Evolutionary conservation across 495 filamentous ascomycete genomes (phyloP).

Genomic region (Talaromyces ruber): DNA sequence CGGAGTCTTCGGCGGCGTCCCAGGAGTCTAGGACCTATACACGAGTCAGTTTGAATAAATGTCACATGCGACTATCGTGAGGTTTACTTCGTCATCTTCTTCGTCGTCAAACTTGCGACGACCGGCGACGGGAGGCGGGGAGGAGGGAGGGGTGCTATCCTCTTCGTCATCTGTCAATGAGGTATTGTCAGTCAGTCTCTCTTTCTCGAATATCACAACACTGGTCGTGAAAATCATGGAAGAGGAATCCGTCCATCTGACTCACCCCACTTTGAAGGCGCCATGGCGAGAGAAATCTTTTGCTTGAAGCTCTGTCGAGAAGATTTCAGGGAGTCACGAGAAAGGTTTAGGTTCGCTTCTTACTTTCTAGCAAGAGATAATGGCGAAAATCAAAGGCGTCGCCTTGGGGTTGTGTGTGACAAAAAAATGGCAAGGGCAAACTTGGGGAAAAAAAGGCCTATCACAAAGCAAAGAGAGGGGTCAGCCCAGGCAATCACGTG

Average conservation of each 20-base stretch:
- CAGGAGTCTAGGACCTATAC: slow-evolving; percentile 85
- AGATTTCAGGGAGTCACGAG: not conserved
- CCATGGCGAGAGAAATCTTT: slow-evolving; percentile 23
- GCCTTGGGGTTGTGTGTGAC: not conserved
- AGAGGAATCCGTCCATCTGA: slow-evolving; percentile 7
- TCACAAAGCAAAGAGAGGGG: slow-evolving; percentile 3
- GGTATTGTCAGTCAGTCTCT: not conserved
- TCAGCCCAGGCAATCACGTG: slow-evolving; percentile 1
- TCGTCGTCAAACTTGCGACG: slow-evolving; percentile 86
- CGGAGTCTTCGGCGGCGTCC: slow-evolving; percentile 95
- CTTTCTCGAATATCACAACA: slow-evolving; percentile 1
- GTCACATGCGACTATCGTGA: not conserved
- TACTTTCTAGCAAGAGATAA: not conserved
- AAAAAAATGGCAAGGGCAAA: not conserved
- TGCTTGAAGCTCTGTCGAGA: slow-evolving; percentile 4
- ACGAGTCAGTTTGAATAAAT: not conserved
- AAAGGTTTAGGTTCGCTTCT: not conserved
- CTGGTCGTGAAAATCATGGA: slow-evolving; percentile 2
- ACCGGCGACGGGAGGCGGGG: slow-evolving; percentile 51
- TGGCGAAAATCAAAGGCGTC: not conserved
- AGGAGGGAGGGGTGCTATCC: slow-evolving; percentile 48
- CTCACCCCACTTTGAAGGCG: slow-evolving; percentile 45
- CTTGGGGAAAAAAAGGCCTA: not conserved
- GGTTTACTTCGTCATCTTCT: slow-evolving; percentile 79
- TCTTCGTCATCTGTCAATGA: slow-evolving; percentile 54